Conservation (phyloP, 768 basidiomycete species). For the Serendipita vermifera region DNA sequence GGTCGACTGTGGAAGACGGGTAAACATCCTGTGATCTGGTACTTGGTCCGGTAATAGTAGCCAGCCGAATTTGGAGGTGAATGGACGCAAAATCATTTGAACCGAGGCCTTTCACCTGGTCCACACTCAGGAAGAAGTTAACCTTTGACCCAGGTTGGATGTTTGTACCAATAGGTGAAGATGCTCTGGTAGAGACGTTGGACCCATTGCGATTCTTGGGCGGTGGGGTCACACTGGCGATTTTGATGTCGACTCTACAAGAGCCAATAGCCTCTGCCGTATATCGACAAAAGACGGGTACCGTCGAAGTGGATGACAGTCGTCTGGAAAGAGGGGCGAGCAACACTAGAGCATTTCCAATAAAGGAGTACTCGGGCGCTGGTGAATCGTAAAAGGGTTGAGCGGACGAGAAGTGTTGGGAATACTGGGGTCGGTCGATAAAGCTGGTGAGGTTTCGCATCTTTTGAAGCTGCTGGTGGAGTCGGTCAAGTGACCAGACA, state of each 20-base stretch:
- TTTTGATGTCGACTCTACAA: slow-evolving; percentile 74
- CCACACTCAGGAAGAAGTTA: slow-evolving; percentile 72
- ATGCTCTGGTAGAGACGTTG: slow-evolving; percentile 41
- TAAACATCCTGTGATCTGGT: slow-evolving; percentile 68
- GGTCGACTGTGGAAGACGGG: slow-evolving; percentile 59
- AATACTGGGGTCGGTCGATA: slow-evolving; percentile 84
- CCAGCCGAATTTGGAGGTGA: slow-evolving; percentile 79
- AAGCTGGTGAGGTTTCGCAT: slow-evolving; percentile 90
- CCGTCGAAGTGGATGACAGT: slow-evolving; percentile 56
- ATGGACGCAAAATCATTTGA: slow-evolving; percentile 78
- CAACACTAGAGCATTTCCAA: slow-evolving; percentile 76
- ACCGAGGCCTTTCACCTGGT: slow-evolving; percentile 77
- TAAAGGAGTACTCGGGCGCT: slow-evolving; percentile 80
- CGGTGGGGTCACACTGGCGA: slow-evolving; percentile 54
- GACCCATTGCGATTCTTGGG: slow-evolving; percentile 50
- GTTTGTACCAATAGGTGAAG: slow-evolving; percentile 57
- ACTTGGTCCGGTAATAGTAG: slow-evolving; percentile 67
- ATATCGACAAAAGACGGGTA: slow-evolving; percentile 87
- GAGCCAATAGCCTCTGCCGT: slow-evolving; percentile 93
- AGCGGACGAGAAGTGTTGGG: slow-evolving; percentile 85
- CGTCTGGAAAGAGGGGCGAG: slow-evolving; percentile 68
- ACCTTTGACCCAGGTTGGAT: slow-evolving; percentile 69
- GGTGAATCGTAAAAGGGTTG: slow-evolving; percentile 87
- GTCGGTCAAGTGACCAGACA: slow-evolving; percentile 78
- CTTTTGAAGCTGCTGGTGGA: slow-evolving; percentile 76